Evolutionary conservation across 108 stramenopile species (phyloP), one percentile per base, ranked within the genome.

Genomic region (Chaetoceros muelleri): DNA sequence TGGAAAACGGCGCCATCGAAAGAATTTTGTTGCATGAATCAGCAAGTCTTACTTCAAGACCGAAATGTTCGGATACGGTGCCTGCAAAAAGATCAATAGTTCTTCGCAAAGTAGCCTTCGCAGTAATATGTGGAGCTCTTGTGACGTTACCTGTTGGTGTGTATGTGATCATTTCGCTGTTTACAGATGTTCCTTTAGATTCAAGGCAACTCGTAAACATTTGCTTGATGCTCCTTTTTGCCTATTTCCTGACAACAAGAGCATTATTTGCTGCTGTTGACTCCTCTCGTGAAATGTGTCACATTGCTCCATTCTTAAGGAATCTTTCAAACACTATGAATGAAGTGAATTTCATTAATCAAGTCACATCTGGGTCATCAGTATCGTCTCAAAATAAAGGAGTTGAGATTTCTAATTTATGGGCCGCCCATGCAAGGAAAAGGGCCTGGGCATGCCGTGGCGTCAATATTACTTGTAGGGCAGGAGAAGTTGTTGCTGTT

Each of bases 371-470:
- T 55, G 24, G 67, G 50, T 55, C 78, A 61, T 54, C 76, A 53
- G 81, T 80, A 21, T 75, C 85, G 13, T 81, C 78, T 40, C 76
- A 84, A 34, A 66, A 61, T 16, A 76, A 81, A 48, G 90, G 90
- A 0, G 44, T 93, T 3, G 65, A 30, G 21, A 86, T 93, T 13
- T 58, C 67, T 21, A 86, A 93, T 64, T 67, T 93, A 18, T 93
- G 90, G 94, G 82, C 82, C 24, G 86, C 86, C n/a, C 85, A 83
- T 57, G 63, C 75, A 26, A 67, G 72, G 18, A 73, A 74, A 51
- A 66, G 78, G 52, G 79, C 81, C 19, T 95, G 81, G 90, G 87
- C 86, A 57, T 74, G 76, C 20, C 80, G 80, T 28, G 90, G 90
- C 22, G 82, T 81, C n/a, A 84, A 76, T 57, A 34, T 88, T 16